Evolutionary conservation across 2,329 filamentous ascomycete genomes (phyloP).

Genomic region (Neopestalotiopsis rosae): DNA sequence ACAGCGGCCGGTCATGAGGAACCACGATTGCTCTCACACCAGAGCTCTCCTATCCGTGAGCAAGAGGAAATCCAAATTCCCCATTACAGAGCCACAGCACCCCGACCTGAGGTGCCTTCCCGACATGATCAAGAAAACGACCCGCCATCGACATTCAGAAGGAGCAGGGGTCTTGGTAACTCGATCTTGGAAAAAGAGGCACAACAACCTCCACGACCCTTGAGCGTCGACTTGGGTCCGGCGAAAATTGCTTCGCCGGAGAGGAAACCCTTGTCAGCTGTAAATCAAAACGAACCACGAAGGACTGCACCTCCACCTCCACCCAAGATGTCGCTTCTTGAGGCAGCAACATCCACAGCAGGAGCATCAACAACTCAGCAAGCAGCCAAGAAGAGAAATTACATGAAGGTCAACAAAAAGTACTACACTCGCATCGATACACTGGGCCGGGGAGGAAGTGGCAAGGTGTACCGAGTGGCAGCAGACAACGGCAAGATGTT

Average conservation of each 20-base stretch:
- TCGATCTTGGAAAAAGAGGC: constrained; percentile 59
- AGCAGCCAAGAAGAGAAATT: constrained; percentile 76
- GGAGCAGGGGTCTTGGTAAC: constrained; percentile 60
- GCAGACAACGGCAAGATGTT: constrained; percentile 97
- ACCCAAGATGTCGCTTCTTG: constrained; percentile 96
- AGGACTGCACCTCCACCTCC: constrained; percentile 81
- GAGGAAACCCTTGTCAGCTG: constrained; percentile 57
- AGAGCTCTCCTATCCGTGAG: constrained; percentile 39
- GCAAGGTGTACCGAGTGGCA: constrained; percentile 94
- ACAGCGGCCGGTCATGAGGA: constrained; percentile 38
- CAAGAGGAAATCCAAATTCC: constrained; percentile 50
- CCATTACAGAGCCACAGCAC: constrained; percentile 63
- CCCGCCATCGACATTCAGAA: constrained; percentile 71
- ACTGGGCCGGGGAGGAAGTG: constrained; percentile 90
- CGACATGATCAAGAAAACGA: constrained; percentile 86
- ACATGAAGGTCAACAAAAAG: constrained; percentile 89
- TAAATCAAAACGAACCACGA: constrained; percentile 74
- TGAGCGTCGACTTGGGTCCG: constrained; percentile 48
- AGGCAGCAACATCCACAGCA: constrained; percentile 83
- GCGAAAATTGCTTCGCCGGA: constrained; percentile 55
- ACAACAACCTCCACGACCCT: constrained; percentile 57
- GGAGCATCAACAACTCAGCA: constrained; percentile 80
- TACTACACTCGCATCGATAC: constrained; percentile 88
- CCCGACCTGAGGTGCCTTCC: constrained; percentile 64
- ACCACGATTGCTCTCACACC: constrained; percentile 31